phyloP scores from a whole-genome alignment of 2,329 filamentous ascomycete species.

The Trichophyton equinum region DNA sequence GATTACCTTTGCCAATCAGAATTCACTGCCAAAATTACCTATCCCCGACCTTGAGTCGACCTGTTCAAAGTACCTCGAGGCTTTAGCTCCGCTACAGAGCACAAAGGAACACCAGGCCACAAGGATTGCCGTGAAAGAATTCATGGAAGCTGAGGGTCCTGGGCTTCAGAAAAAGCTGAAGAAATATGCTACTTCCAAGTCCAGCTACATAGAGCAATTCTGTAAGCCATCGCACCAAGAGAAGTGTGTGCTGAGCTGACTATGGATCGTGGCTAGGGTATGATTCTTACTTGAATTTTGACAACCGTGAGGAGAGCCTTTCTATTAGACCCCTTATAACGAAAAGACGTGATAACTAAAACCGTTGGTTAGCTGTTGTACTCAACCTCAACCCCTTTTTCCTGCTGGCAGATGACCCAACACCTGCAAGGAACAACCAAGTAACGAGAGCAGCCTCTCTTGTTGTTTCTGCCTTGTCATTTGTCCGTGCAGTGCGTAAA shows the following conservation, averaged over 20 bases:
- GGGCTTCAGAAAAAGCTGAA: constrained; percentile 79
- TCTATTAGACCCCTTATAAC: not conserved
- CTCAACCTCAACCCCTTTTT: constrained; percentile 98
- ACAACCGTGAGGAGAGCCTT: constrained; percentile 51
- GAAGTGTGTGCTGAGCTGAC: not conserved
- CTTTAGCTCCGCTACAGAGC: constrained; percentile 68
- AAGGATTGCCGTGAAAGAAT: constrained; percentile 65
- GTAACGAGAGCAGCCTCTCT: constrained; percentile 88
- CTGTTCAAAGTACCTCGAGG: constrained; percentile 64
- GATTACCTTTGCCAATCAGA: constrained; percentile 80
- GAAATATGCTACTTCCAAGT: constrained; percentile 77
- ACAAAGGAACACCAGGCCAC: constrained; percentile 74
- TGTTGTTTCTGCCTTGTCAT: constrained; percentile 77
- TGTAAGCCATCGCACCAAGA: constrained; percentile 49
- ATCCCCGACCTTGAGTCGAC: constrained; percentile 77
- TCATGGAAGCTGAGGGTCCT: constrained; percentile 67
- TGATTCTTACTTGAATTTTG: constrained; percentile 94
- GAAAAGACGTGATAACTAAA: not conserved
- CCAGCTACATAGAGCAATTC: constrained; percentile 97
- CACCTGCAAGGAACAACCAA: constrained; percentile 89
- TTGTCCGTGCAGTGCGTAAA: constrained; percentile 81
- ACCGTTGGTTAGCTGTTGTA: constrained; percentile 53
- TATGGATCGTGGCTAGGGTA: constrained; percentile 55
- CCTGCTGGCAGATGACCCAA: constrained; percentile 91
- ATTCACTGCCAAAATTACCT: constrained; percentile 78